A percentile compares a stretch with the other conserved stretches of the same genome.
phyloP scores from a whole-genome alignment of 1,284 basidiomycete genomes.

The Cryptococcus amylolentus region DNA sequence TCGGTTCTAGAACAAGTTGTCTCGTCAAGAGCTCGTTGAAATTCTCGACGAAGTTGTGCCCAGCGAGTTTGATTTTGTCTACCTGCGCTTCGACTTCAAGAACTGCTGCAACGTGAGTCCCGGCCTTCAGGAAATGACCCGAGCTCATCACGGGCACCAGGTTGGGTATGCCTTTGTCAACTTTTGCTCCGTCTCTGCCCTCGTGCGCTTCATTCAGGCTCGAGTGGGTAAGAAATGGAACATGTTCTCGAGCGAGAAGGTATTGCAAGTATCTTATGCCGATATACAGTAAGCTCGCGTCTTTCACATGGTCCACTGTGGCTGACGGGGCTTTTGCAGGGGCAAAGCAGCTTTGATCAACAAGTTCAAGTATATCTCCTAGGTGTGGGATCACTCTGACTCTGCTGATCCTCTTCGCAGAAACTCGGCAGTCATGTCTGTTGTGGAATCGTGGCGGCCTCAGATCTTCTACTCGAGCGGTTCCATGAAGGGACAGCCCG shows the following conservation, averaged over 20 bases:
- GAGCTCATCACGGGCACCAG: conserved; percentile 11
- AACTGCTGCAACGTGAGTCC: conserved; percentile 48
- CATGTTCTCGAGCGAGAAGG: conserved; percentile 49
- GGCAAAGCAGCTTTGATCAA: conserved; percentile 45
- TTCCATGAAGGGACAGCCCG: conserved; percentile 31
- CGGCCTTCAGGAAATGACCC: neutral
- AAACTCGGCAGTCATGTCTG: conserved; percentile 47
- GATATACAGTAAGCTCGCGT: conserved; percentile 41
- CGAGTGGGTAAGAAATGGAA: conserved; percentile 48
- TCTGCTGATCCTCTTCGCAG: conserved; percentile 16
- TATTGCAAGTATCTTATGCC: conserved; percentile 49
- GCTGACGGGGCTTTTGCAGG: conserved; percentile 14
- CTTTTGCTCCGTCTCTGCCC: conserved; percentile 35
- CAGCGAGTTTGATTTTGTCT: conserved; percentile 47
- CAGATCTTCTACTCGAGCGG: conserved; percentile 46
- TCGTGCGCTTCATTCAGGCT: conserved; percentile 39
- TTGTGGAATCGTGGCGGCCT: conserved; percentile 45
- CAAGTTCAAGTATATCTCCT: conserved; percentile 43
- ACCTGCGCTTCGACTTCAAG: conserved; percentile 49
- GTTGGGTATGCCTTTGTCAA: conserved; percentile 50
- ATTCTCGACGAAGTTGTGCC: conserved; percentile 46
- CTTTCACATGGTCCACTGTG: neutral
- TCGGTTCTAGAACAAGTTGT: conserved; percentile 44
- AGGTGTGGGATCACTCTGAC: neutral
- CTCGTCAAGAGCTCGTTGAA: conserved; percentile 43